Percentiles rank a stretch among this genome's conserved stretches.
These are phyloP conservation scores for Suhomyces tanzawaensis DNA, from an alignment of 805 yeast species.

Conservation along the genomic window DNA sequence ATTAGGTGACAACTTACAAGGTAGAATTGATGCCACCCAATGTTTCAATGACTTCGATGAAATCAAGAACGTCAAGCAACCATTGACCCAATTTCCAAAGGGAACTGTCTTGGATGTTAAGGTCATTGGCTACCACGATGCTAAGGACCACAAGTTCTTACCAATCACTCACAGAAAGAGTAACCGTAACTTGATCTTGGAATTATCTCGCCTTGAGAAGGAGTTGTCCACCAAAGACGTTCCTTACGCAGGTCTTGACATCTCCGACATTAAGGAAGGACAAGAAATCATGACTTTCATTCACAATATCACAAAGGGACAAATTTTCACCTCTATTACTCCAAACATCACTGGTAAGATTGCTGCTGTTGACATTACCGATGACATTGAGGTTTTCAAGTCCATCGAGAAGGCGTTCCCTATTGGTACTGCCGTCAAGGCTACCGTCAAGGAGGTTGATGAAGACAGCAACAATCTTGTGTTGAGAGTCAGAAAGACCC, in stretches of 20 bases:
- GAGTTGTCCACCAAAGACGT: conserved; percentile 29
- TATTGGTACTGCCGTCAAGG: conserved; percentile 66
- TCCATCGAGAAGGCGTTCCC: conserved; percentile 61
- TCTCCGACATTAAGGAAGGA: conserved; percentile 49
- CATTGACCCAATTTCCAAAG: conserved; percentile 55
- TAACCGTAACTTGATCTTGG: conserved; percentile 57
- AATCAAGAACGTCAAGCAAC: conserved; percentile 56
- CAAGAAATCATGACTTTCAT: conserved; percentile 57
- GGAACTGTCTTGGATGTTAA: conserved; percentile 61
- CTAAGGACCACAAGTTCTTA: conserved; percentile 62
- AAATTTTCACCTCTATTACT: conserved; percentile 65
- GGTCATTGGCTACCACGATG: conserved; percentile 76
- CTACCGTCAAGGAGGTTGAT: conserved; percentile 54
- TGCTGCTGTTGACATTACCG: conserved; percentile 60
- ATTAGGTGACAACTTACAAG: conserved; percentile 74
- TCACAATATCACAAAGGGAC: conserved; percentile 59
- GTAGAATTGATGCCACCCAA: conserved; percentile 76
- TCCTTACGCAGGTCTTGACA: conserved; percentile 27
- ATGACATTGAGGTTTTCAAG: conserved; percentile 44
- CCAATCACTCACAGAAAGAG: conserved; percentile 58
- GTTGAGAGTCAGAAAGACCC: conserved; percentile 49
- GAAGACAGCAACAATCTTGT: conserved; percentile 48
- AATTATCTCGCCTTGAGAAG: conserved; percentile 55
- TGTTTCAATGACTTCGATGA: conserved; percentile 53
- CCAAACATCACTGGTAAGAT: conserved; percentile 69